Conservation (phyloP, 805 yeast species). For the Dipodascus geniculatus region DNA sequence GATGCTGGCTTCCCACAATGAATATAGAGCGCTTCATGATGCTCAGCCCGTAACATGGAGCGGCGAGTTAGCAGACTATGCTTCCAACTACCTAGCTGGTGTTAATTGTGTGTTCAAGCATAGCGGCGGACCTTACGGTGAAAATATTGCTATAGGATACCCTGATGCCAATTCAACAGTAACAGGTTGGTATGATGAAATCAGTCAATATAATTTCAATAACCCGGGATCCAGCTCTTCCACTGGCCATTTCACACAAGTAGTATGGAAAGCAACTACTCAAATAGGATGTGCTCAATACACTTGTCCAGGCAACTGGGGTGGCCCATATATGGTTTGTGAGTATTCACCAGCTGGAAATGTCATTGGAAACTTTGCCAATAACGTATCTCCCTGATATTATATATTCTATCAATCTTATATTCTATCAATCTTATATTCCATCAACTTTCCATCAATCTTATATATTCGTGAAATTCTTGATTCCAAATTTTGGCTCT, state of each 20-base stretch:
- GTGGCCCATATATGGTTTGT: constrained; percentile 50
- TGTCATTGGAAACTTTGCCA: constrained; percentile 28
- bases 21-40: neutral
- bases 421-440: too few relatives aligned
- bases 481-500: too few relatives aligned
- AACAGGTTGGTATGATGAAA: constrained; percentile 66
- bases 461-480: too few relatives aligned
- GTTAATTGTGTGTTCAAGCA: constrained; percentile 45
- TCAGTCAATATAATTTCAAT: constrained; percentile 38
- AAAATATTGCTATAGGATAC: constrained; percentile 66
- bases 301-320: constrained; percentile 26
- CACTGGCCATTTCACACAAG: constrained; percentile 77
- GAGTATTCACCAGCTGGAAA: constrained; percentile 68
- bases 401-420: too few relatives aligned
- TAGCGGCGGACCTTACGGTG: constrained; percentile 54
- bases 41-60: constrained; percentile 1
- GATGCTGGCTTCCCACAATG: neutral
- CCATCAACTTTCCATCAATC: too few relatives aligned
- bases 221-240: constrained; percentile 32
- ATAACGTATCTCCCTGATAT: constrained; percentile 16
- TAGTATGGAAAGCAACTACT: constrained; percentile 55
- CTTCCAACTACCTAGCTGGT: constrained; percentile 23
- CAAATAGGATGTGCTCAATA: constrained; percentile 58
- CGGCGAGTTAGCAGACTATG: neutral
- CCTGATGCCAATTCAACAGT: constrained; percentile 40